Evolutionary conservation across 2,329 filamentous ascomycete genomes (phyloP).

Genomic region (Hyphodiscus sp.): DNA sequence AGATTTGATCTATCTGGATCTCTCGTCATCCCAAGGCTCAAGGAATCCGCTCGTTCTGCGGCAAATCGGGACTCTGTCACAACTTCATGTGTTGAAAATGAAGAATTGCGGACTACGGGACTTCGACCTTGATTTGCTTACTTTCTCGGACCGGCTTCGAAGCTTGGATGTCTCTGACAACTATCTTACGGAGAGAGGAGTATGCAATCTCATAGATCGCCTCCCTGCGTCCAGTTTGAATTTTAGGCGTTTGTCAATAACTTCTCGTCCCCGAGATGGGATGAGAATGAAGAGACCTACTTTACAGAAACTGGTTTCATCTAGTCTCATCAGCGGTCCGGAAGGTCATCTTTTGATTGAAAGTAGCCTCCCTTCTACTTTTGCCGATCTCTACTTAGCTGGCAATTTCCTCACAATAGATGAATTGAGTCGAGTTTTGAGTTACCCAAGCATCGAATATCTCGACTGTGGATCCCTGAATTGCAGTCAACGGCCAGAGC

Average conservation of each 20-base stretch:
- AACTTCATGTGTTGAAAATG: conserved; percentile 16
- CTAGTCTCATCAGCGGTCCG: conserved; percentile 7
- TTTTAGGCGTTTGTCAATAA: neutral
- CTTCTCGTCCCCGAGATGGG: neutral
- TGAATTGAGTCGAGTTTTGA: conserved; percentile 4
- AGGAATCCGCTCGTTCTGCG: conserved; percentile 13
- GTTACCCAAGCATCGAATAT: conserved; percentile 13
- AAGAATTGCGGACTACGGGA: conserved; percentile 16
- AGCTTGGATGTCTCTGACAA: conserved; percentile 19
- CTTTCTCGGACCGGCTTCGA: conserved; percentile 6
- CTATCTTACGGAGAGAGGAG: conserved; percentile 13
- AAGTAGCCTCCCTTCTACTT: conserved; percentile 12
- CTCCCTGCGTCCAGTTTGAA: conserved; percentile 7
- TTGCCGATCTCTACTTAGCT: conserved; percentile 15
- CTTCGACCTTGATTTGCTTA: conserved; percentile 13
- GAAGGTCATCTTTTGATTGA: conserved; percentile 13
- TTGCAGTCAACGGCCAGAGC: conserved; percentile 9
- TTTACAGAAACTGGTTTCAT: neutral
- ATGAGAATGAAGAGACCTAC: neutral
- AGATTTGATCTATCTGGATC: conserved; percentile 17
- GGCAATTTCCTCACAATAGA: conserved; percentile 14
- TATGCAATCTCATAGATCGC: conserved; percentile 11
- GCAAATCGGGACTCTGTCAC: conserved; percentile 12
- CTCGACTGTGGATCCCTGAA: conserved; percentile 17
- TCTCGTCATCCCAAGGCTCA: conserved; percentile 14